Percentiles rank a stretch among this genome's conserved stretches.
Evolutionary conservation across 345 rosid genomes (phyloP).

Genomic region (Cochlearia excelsa): DNA sequence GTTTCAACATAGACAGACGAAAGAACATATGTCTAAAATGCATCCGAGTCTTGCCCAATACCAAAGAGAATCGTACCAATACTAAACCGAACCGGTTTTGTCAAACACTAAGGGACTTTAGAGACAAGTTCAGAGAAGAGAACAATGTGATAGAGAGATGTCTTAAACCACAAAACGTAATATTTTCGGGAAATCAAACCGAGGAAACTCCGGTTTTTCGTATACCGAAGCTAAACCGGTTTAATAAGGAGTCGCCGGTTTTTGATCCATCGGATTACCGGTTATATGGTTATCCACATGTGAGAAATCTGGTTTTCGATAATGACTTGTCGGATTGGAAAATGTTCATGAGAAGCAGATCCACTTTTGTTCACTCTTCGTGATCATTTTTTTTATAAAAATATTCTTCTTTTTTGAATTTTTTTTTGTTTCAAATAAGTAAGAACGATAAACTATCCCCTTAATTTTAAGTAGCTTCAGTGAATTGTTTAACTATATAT

Average conservation of each 20-base stretch:
- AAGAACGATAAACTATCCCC: slow-evolving; percentile 1
- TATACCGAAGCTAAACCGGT: slow-evolving; percentile 9
- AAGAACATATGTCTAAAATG: slow-evolving; percentile 56
- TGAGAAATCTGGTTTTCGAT: slow-evolving; percentile 51
- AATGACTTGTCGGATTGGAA: slow-evolving; percentile 38
- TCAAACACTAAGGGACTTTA: slow-evolving; percentile 44
- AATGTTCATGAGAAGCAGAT: slow-evolving; percentile 44
- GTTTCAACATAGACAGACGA: slow-evolving; percentile 57
- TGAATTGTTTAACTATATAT: neutral
- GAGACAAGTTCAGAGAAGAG: slow-evolving; percentile 73
- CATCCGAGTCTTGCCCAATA: slow-evolving; percentile 43
- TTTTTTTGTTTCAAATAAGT: neutral
- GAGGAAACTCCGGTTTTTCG: slow-evolving; percentile 16
- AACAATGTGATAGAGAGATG: slow-evolving; percentile 75
- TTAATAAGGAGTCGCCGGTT: slow-evolving; percentile 54
- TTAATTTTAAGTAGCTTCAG: neutral
- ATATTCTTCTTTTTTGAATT: neutral
- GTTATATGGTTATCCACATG: slow-evolving; percentile 71
- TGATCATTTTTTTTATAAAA: slow-evolving; percentile 20
- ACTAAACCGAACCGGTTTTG: slow-evolving; percentile 32
- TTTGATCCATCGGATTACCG: slow-evolving; percentile 62
- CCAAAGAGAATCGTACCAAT: slow-evolving; percentile 27
- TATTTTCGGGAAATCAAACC: slow-evolving; percentile 36
- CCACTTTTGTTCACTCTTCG: slow-evolving; percentile 52
- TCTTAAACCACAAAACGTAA: slow-evolving; percentile 45